Evolutionary conservation across 2,329 filamentous ascomycete genomes (phyloP).

Genomic region (Ceratocystis ficicola): DNA sequence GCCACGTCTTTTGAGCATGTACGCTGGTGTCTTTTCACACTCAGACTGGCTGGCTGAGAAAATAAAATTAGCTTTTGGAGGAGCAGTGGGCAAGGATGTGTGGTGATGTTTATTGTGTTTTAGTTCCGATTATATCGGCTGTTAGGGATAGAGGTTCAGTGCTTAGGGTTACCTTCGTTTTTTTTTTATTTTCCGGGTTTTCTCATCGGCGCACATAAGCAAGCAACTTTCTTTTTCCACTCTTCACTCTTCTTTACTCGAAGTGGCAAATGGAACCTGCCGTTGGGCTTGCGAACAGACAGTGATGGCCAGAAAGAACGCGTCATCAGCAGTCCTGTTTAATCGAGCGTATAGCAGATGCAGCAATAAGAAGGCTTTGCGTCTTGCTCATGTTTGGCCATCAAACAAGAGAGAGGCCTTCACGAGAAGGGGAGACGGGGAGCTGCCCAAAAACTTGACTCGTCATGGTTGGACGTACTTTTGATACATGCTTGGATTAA

Average conservation of each 20-base stretch:
- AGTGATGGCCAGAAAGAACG: neutral
- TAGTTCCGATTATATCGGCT: neutral
- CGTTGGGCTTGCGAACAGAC: neutral
- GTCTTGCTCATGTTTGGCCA: too few species aligned
- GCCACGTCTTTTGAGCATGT: neutral
- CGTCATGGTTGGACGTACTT: neutral
- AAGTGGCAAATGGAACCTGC: conserved; percentile 2
- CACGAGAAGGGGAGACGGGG: neutral
- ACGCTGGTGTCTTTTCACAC: too few species aligned
- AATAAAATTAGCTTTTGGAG: neutral
- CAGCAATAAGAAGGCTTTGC: neutral
- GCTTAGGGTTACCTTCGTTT: neutral
- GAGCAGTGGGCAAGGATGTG: neutral
- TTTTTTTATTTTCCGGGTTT: too few species aligned
- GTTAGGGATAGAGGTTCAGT: neutral
- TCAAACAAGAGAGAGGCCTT: too few species aligned
- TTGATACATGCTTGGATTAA: neutral
- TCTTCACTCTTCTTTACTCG: too few species aligned
- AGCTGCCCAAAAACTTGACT: neutral
- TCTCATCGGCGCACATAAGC: neutral
- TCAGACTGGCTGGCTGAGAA: neutral
- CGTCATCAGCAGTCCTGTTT: neutral
- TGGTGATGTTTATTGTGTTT: neutral
- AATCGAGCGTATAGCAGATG: neutral
- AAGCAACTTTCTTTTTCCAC: too few species aligned